A percentile compares a stretch with the other conserved stretches of the same genome.
phyloP scores from a whole-genome alignment of 2,329 filamentous ascomycete genomes.

The Claviceps spartinae region DNA sequence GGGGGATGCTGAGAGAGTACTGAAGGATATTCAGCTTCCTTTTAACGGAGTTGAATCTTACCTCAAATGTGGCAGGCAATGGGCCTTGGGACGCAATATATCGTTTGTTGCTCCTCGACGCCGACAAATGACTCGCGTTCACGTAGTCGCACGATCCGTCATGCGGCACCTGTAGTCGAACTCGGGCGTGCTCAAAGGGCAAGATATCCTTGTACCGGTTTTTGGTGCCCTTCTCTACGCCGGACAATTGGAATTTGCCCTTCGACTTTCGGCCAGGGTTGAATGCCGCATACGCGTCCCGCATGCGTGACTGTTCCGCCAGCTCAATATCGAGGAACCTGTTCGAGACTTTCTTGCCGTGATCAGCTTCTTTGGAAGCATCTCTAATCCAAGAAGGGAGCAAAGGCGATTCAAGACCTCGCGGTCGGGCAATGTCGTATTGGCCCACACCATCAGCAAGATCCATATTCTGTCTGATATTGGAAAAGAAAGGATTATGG shows the following conservation, averaged over 20 bases:
- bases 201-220: slow-evolving; percentile 98
- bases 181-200: slow-evolving; percentile 86
- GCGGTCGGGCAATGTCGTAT: slow-evolving; percentile 40
- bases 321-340: slow-evolving; percentile 76
- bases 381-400: slow-evolving; percentile 68
- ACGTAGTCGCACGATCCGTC: slow-evolving; percentile 77
- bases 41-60: slow-evolving; percentile 28
- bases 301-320: slow-evolving; percentile 84
- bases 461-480: slow-evolving; percentile 95
- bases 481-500: slow-evolving; percentile 83
- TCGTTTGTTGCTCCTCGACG: slow-evolving; percentile 69
- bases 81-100: slow-evolving; percentile 96
- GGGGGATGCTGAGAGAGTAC: not conserved
- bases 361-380: slow-evolving; percentile 52
- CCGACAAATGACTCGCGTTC: slow-evolving; percentile 79
- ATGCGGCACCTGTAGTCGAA: slow-evolving; percentile 57
- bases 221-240: slow-evolving; percentile 87
- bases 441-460: slow-evolving; percentile 87
- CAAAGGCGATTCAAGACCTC: slow-evolving; percentile 30
- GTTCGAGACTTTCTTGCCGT: slow-evolving; percentile 68
- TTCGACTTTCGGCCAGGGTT: slow-evolving; percentile 21
- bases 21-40: too few species aligned
- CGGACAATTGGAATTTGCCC: slow-evolving; percentile 58
- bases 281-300: slow-evolving; percentile 50
- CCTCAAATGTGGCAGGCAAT: slow-evolving; percentile 79